phyloP scores from a whole-genome alignment of 2,329 filamentous ascomycete species.

The Cercospora berteroae region DNA sequence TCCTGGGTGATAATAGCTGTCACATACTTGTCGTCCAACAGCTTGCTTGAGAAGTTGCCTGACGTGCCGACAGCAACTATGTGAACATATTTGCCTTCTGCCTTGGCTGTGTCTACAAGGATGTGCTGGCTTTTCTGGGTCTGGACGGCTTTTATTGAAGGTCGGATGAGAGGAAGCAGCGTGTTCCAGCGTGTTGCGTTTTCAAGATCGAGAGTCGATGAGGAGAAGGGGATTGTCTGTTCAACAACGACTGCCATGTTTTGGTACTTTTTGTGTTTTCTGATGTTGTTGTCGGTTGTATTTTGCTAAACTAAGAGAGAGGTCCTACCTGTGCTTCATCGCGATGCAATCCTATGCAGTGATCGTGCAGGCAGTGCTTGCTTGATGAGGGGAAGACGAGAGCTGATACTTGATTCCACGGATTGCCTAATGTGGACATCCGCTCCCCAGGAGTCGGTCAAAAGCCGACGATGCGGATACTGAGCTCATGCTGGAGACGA shows the following conservation, averaged over 20 bases:
- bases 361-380: constrained; percentile 4
- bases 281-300: neutral
- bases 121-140: constrained; percentile 34
- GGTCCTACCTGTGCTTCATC: neutral
- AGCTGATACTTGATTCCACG: constrained; percentile 5
- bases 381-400: constrained; percentile 9
- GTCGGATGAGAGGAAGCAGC: constrained; percentile 38
- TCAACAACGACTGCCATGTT: constrained; percentile 40
- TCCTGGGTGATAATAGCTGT: constrained; percentile 35
- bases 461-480: neutral
- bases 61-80: constrained; percentile 32
- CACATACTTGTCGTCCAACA: constrained; percentile 37
- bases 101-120: constrained; percentile 34
- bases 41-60: constrained; percentile 38
- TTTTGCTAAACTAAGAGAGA: neutral
- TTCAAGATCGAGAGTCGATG: constrained; percentile 31
- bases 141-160: constrained; percentile 31
- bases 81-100: constrained; percentile 29
- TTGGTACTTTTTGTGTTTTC: neutral
- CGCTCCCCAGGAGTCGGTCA: neutral
- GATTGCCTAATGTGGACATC: constrained; percentile 9
- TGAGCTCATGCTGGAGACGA: neutral
- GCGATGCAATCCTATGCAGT: neutral
- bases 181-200: constrained; percentile 36
- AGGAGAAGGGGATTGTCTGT: constrained; percentile 38